Evolutionary conservation across 2,329 filamentous ascomycete species (phyloP).

Genomic region (Parafenestella ontariensis): DNA sequence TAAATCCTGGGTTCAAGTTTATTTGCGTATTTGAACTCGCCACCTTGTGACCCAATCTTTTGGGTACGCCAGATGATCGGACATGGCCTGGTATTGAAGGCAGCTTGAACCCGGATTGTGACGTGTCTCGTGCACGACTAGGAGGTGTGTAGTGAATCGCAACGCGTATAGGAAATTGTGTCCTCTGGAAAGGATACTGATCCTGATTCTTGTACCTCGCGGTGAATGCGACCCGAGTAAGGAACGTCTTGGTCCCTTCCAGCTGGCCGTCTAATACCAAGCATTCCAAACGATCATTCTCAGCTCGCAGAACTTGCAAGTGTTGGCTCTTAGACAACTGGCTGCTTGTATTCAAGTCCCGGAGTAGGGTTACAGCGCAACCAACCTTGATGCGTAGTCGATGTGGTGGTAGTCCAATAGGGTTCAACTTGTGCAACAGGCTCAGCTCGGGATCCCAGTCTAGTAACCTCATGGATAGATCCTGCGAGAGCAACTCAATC

Average conservation of each 20-base stretch:
- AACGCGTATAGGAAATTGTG: conserved; percentile 44
- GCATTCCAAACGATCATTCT: conserved; percentile 42
- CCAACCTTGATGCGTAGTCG: conserved; percentile 44
- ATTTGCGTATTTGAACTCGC: conserved; percentile 4
- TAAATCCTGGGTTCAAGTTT: conserved; percentile 30
- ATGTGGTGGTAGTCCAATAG: conserved; percentile 42
- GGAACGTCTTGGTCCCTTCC: conserved; percentile 40
- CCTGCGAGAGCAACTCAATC: conserved; percentile 44
- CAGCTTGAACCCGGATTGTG: conserved; percentile 29
- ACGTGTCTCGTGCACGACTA: conserved; percentile 4
- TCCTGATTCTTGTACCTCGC: conserved; percentile 40
- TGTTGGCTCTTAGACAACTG: conserved; percentile 43
- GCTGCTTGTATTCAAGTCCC: conserved; percentile 37
- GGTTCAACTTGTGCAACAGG: conserved; percentile 42
- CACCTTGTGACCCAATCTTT: conserved; percentile 4
- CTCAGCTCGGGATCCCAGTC: conserved; percentile 36
- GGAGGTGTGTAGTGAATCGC: conserved; percentile 21
- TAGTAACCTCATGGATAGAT: conserved; percentile 23
- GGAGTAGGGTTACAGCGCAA: conserved; percentile 37
- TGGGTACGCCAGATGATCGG: conserved; percentile 7
- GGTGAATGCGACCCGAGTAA: conserved; percentile 37
- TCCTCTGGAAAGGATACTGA: conserved; percentile 33
- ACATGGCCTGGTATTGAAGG: conserved; percentile 21
- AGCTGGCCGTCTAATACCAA: conserved; percentile 43
- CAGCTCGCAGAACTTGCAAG: conserved; percentile 36